A percentile compares a stretch with the other conserved stretches of the same genome.
Conservation (phyloP, 176 grass and related monocot genomes). For the Eragrostis nindensis region DNA sequence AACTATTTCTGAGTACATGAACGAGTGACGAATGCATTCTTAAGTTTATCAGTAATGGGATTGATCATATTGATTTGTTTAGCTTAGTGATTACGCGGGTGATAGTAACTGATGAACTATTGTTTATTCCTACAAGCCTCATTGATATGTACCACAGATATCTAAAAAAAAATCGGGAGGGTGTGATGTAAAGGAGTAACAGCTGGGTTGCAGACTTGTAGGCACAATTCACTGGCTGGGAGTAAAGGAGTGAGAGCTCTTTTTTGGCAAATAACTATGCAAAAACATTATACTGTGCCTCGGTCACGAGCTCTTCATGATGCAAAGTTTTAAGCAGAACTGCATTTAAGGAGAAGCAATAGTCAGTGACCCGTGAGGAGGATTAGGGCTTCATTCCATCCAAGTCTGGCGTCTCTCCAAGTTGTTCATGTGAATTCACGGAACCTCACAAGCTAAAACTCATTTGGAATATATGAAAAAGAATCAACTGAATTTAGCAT, state of each 20-base stretch:
- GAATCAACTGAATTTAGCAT: neutral
- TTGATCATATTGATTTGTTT: neutral
- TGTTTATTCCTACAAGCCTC: neutral
- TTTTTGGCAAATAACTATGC: neutral
- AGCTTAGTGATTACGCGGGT: neutral
- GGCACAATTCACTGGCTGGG: neutral
- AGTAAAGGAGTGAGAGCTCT: neutral
- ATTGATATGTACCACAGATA: neutral
- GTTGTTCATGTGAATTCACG: no score
- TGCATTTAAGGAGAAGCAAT: neutral
- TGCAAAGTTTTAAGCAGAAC: neutral
- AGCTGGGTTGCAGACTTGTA: neutral
- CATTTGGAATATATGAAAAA: no score
- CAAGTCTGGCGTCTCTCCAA: neutral
- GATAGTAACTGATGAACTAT: constrained; percentile 27
- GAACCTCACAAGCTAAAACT: no score
- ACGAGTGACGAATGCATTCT: neutral
- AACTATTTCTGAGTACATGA: neutral
- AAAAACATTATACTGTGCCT: neutral
- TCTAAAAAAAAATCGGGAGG: neutral
- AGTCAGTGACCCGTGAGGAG: neutral
- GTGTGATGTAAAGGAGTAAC: no score
- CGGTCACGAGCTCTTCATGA: neutral
- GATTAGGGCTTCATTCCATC: neutral
- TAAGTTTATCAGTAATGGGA: neutral